Evolutionary conservation across 345 rosid species (phyloP).

Genomic region (Eucalyptus sideroxylon): DNA sequence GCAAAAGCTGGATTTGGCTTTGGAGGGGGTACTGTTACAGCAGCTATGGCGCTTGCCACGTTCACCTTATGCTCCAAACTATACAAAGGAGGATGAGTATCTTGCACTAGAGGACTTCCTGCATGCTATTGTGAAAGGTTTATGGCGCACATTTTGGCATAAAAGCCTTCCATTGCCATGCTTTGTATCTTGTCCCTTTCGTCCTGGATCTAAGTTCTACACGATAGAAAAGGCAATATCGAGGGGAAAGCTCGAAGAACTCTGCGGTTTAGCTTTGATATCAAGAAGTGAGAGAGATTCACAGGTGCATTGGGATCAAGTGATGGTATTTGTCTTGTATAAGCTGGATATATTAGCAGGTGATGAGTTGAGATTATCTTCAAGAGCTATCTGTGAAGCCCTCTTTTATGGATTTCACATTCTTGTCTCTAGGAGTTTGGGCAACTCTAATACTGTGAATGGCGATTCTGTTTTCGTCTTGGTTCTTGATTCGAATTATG

Average conservation of each 20-base stretch:
- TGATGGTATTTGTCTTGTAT: slow-evolving; percentile 26
- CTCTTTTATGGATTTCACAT: slow-evolving; percentile 46
- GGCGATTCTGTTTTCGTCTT: slow-evolving; percentile 26
- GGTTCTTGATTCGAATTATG: slow-evolving; percentile 49
- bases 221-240: slow-evolving; percentile 36
- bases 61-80: slow-evolving; percentile 10
- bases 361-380: slow-evolving; percentile 27
- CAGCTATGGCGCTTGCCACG: slow-evolving; percentile 56
- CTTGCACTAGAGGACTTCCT: slow-evolving; percentile 50
- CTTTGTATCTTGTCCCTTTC: slow-evolving; percentile 26
- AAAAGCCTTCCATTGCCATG: slow-evolving; percentile 38
- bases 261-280: slow-evolving; percentile 41
- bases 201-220: slow-evolving; percentile 45
- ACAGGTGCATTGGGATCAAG: slow-evolving; percentile 42
- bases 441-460: slow-evolving; percentile 14
- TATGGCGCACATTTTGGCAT: slow-evolving; percentile 67
- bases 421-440: slow-evolving; percentile 37
- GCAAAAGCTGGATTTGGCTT: slow-evolving; percentile 44
- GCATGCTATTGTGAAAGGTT: slow-evolving; percentile 27
- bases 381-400: slow-evolving; percentile 44
- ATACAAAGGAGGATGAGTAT: slow-evolving; percentile 25
- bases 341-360: slow-evolving; percentile 29
- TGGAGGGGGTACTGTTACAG: slow-evolving; percentile 49
- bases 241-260: slow-evolving; percentile 36
- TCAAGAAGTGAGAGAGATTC: slow-evolving; percentile 18